Base-by-base conservation (phyloP, 176 grass and related monocot genomes). In the Typha latifolia region DNA sequence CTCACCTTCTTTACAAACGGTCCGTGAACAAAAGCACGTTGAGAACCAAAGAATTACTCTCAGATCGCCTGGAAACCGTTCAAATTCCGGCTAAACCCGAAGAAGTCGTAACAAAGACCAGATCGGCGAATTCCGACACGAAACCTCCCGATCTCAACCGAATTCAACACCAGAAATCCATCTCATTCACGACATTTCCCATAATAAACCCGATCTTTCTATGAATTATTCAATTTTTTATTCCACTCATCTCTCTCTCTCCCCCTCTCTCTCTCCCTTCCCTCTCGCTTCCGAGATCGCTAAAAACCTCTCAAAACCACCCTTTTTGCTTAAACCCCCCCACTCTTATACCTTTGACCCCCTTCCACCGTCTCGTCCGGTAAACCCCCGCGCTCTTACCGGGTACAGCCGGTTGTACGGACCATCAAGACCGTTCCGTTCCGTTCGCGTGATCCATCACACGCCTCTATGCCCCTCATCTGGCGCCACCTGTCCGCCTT, bases 241-340 rank as follows among this genome's bases (percentile, higher is more conserved):
- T 57, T 12, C 63, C 21, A 18, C 49, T 23, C 53, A 18, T 74
- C 71, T 87, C 47, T 74, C 84, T 85, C 71, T 79, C 83, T 57
- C 16, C 14, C 43, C 27, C 32, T 47, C 14, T 14, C 31, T 29
- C 48, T 31, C 43, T 69, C 14, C 26, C 29, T 7, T 18, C 43
- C 65, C 63, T 66, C 15, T 50, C 59, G 3, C 20, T 29, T 27
- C 62, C 22, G 84, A 81, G 73, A 87, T 87, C 66, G 78, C 83
- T 83, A 92, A 97, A 43, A 97, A 90, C 83, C 94, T 85, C 89
- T 86, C 48, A 78, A 87, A 93, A 93, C 81, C 94, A 87, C 78
- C 77, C 75, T 66, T 67, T 82, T 69, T 81, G n/a, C 73, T 77
- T 82, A 72, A 74, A 83, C 73, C 75, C 84, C 77, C 81, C 76